Conservation (phyloP, 176 grass and related monocot genomes). For the Aegilops bicornis region DNA sequence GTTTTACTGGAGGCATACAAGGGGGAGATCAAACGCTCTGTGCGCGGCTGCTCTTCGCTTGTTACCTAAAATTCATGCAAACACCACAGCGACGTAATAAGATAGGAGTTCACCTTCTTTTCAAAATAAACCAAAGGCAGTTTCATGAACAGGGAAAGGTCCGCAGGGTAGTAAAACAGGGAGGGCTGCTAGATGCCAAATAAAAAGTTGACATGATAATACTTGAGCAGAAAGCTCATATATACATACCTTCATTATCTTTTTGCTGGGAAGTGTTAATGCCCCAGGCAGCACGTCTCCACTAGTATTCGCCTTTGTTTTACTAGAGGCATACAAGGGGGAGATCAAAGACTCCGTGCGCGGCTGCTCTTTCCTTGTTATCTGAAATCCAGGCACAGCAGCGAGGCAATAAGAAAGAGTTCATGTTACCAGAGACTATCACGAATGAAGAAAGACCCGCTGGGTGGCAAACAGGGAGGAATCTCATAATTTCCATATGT, state of each 20-base stretch:
- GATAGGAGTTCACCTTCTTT: not conserved
- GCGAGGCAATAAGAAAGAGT: not conserved
- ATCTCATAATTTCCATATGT: not conserved
- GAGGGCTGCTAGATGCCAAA: not conserved
- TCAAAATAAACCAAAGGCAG: not conserved
- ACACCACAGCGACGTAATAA: not conserved
- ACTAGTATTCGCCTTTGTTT: too few relatives aligned
- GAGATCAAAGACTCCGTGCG: too few relatives aligned
- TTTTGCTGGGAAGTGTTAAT: too few relatives aligned
- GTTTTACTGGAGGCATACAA: too few relatives aligned
- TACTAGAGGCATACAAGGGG: too few relatives aligned
- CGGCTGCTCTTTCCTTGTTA: too few relatives aligned
- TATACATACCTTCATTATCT: too few relatives aligned
- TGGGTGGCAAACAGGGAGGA: not conserved
- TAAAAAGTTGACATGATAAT: not conserved
- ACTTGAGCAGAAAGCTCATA: not conserved
- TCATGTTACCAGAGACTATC: too few relatives aligned
- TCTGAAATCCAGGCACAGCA: not conserved
- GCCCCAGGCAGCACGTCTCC: too few relatives aligned
- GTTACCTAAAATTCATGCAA: not conserved
- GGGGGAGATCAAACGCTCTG: not conserved
- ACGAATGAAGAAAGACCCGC: not conserved
- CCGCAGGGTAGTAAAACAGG: not conserved
- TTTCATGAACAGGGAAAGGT: not conserved
- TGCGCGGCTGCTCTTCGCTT: not conserved